Evolutionary conservation across 331 rosid genomes (phyloP).

Genomic region (Malus hybrid): DNA sequence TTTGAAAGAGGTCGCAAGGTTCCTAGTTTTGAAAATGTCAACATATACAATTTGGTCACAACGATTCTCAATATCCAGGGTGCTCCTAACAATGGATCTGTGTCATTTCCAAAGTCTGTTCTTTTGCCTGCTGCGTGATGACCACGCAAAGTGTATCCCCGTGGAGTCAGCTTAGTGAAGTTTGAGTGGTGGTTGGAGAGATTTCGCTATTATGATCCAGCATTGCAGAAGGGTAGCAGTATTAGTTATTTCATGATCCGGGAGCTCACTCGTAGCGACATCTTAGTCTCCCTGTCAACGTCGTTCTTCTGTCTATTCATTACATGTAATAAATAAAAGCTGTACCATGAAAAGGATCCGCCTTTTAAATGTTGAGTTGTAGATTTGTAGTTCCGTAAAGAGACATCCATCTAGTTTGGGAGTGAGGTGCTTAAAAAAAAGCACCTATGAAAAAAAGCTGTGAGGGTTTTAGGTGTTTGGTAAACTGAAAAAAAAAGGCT

Average conservation of each 20-base stretch:
- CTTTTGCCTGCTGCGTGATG: constrained; percentile 48
- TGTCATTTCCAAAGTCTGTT: constrained; percentile 51
- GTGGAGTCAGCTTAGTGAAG: constrained; percentile 1
- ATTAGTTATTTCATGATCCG: background rate
- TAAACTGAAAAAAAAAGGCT: no score
- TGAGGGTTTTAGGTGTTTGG: no score
- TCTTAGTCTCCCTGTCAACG: background rate
- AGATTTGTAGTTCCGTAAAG: constrained; percentile 5
- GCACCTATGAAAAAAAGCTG: no score
- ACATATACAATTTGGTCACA: constrained; percentile 86
- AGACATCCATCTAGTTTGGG: background rate
- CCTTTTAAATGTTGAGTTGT: constrained; percentile 2
- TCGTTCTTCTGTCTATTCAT: constrained; percentile 11
- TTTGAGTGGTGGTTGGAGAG: constrained; percentile 4
- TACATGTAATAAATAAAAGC: constrained; percentile 15
- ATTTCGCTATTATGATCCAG: constrained; percentile 5
- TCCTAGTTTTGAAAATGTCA: constrained; percentile 85
- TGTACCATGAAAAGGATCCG: constrained; percentile 15
- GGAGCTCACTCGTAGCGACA: constrained; percentile 4
- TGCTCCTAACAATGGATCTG: constrained; percentile 78
- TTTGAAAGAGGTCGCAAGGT: constrained; percentile 81
- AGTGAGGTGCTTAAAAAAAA: no score
- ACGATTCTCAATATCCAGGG: constrained; percentile 69
- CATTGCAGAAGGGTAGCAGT: constrained; percentile 1
- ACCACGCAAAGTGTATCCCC: background rate